Evolutionary conservation across 345 rosid genomes (phyloP).

Genomic region (Cardiospermum halicacabum): DNA sequence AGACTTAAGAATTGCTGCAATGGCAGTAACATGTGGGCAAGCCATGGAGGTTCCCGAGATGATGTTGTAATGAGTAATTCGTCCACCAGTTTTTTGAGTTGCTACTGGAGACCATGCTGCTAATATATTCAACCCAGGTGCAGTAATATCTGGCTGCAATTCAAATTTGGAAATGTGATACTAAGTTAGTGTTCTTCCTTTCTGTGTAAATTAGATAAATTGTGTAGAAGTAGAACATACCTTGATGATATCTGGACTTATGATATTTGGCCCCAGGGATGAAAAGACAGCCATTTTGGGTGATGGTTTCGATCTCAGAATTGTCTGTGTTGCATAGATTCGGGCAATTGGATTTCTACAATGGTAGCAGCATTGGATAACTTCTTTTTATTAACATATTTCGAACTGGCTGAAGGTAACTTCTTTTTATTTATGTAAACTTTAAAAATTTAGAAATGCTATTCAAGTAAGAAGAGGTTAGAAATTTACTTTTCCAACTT

Average conservation of each 20-base stretch:
- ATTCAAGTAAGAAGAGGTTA: background rate
- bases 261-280: slow-evolving; percentile 41
- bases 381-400: background rate
- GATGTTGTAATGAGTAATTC: slow-evolving; percentile 31
- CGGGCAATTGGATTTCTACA: slow-evolving; percentile 33
- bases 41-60: slow-evolving; percentile 50
- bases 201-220: background rate
- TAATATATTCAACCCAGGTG: slow-evolving; percentile 42
- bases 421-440: slow-evolving; percentile 5
- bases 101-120: slow-evolving; percentile 52
- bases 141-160: slow-evolving; percentile 44
- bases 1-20: slow-evolving; percentile 42
- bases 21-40: slow-evolving; percentile 49
- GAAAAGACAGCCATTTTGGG: slow-evolving; percentile 41
- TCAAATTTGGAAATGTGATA: slow-evolving; percentile 4
- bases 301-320: slow-evolving; percentile 31
- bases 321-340: slow-evolving; percentile 32
- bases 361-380: background rate
- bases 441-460: slow-evolving; percentile 1
- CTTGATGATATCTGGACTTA: slow-evolving; percentile 43
- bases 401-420: background rate
- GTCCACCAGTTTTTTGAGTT: slow-evolving; percentile 17
- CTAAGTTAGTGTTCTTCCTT: background rate
- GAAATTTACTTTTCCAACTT: slow-evolving; percentile 30
- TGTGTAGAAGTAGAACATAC: slow-evolving; percentile 17